Evolutionary conservation across 352 stramenopile genomes (phyloP).

Genomic region (Globisporangium sylvaticum): DNA sequence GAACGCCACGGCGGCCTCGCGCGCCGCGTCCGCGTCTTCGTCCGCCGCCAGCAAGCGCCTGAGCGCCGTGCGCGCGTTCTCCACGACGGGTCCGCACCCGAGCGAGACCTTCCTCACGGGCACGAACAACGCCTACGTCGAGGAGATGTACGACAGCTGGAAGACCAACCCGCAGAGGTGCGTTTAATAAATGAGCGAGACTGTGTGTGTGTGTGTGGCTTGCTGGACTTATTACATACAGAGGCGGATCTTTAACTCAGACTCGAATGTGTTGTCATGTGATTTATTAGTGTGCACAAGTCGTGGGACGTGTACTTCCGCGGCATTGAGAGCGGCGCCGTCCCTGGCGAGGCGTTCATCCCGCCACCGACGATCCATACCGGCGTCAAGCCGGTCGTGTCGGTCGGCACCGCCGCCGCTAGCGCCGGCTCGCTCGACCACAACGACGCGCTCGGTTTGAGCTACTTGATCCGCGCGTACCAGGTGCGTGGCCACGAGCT

Average conservation of each 20-base stretch:
- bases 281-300: conserved; percentile 64
- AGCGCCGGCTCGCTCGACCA: conserved; percentile 30
- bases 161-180: conserved; percentile 83
- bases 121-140: conserved; percentile 94
- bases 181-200: background rate
- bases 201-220: no score
- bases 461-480: conserved; percentile 97
- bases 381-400: conserved; percentile 64
- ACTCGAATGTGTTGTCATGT: background rate
- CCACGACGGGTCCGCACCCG: conserved; percentile 65
- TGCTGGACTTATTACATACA: background rate
- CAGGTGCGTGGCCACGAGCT: conserved; percentile 95
- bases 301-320: conserved; percentile 88
- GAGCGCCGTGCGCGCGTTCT: conserved; percentile 39
- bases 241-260: background rate
- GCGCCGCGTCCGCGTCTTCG: background rate
- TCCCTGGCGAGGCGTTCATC: conserved; percentile 82
- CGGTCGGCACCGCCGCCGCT: conserved; percentile 28
- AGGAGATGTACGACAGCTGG: conserved; percentile 97
- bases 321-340: conserved; percentile 71
- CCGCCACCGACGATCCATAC: conserved; percentile 71
- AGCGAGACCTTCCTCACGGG: conserved; percentile 93
- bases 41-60: conserved; percentile 8
- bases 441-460: conserved; percentile 89
- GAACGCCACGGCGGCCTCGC: conserved; percentile 16